These are phyloP conservation scores for Alternaria incomplexa DNA, from an alignment of 2,329 filamentous ascomycete species.

Conservation along the genomic window DNA sequence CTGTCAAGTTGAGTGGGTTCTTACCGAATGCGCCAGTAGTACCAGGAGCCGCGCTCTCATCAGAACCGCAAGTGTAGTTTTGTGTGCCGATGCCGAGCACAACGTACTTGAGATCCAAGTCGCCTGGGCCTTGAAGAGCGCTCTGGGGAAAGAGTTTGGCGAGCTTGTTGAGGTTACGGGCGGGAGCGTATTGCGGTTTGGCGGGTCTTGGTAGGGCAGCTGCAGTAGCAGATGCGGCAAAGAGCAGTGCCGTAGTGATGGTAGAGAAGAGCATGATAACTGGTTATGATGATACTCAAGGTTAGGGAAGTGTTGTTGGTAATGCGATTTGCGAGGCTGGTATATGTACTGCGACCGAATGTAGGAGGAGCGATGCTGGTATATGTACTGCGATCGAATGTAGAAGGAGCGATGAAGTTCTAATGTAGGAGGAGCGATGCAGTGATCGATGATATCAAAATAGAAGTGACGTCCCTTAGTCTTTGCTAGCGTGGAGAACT, in stretches of 20 bases:
- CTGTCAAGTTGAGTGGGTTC: not conserved
- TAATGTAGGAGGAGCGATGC: not conserved
- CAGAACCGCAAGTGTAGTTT: slow-evolving; percentile 56
- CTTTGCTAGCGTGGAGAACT: slow-evolving; percentile 12
- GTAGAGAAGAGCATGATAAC: slow-evolving; percentile 38
- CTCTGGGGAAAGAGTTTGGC: slow-evolving; percentile 35
- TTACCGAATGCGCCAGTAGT: slow-evolving; percentile 45
- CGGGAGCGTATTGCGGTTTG: slow-evolving; percentile 20
- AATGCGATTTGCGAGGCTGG: not conserved
- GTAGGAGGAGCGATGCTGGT: too few relatives aligned
- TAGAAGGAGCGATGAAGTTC: not conserved
- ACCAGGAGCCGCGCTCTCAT: slow-evolving; percentile 33
- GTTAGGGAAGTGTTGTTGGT: not conserved
- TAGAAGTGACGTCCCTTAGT: not conserved
- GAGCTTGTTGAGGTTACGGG: slow-evolving; percentile 32
- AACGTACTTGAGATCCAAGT: slow-evolving; percentile 52
- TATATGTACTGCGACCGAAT: not conserved
- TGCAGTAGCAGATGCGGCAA: slow-evolving; percentile 24
- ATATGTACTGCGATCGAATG: not conserved
- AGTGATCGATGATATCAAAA: not conserved
- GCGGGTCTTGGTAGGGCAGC: slow-evolving; percentile 21
- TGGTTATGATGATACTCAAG: not conserved
- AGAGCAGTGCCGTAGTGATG: slow-evolving; percentile 29
- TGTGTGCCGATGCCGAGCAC: slow-evolving; percentile 59
- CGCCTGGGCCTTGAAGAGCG: slow-evolving; percentile 36